These are phyloP conservation scores for Malbranchea cinnamomea DNA, from an alignment of 2,329 filamentous ascomycete species.

Conservation along the genomic window DNA sequence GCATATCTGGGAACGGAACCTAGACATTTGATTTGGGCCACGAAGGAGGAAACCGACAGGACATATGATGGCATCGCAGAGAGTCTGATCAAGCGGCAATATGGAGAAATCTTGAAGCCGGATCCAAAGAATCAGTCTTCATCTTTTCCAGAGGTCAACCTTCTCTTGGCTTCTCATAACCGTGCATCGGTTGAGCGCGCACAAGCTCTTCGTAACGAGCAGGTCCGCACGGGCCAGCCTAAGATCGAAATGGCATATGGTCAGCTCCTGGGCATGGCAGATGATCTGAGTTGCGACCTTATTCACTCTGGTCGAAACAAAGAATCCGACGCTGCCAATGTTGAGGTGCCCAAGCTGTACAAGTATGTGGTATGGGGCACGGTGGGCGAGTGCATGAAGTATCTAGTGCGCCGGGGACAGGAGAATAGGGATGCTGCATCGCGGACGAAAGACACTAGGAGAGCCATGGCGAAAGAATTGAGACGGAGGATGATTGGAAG, in stretches of 20 bases:
- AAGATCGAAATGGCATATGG: conserved; percentile 38
- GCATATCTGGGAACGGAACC: conserved; percentile 59
- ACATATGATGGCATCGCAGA: conserved; percentile 58
- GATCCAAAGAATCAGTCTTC: conserved; percentile 16
- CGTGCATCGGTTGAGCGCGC: conserved; percentile 48
- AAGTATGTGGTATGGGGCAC: conserved; percentile 43
- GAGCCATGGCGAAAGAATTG: conserved; percentile 38
- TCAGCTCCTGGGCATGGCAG: conserved; percentile 45
- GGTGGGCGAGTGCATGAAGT: conserved; percentile 64
- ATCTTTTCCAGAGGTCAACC: conserved; percentile 40
- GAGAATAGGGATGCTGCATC: conserved; percentile 43
- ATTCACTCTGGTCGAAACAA: conserved; percentile 16
- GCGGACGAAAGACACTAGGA: conserved; percentile 36
- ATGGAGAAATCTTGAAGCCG: conserved; percentile 34
- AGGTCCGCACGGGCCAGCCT: conserved; percentile 22
- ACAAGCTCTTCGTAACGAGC: conserved; percentile 31
- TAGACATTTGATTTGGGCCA: conserved; percentile 52
- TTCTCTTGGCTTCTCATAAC: conserved; percentile 76
- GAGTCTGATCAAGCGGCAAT: conserved; percentile 48
- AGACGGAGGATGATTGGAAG: conserved; percentile 18
- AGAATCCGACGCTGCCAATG: conserved; percentile 12
- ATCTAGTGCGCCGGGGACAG: conserved; percentile 40
- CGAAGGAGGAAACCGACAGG: conserved; percentile 52
- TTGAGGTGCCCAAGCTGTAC: conserved; percentile 32
- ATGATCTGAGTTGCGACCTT: conserved; percentile 40